Evolutionary conservation across 164 flowering plant species (phyloP), one percentile per base, ranked within the genome.

Genomic region (Stephania japonica): DNA sequence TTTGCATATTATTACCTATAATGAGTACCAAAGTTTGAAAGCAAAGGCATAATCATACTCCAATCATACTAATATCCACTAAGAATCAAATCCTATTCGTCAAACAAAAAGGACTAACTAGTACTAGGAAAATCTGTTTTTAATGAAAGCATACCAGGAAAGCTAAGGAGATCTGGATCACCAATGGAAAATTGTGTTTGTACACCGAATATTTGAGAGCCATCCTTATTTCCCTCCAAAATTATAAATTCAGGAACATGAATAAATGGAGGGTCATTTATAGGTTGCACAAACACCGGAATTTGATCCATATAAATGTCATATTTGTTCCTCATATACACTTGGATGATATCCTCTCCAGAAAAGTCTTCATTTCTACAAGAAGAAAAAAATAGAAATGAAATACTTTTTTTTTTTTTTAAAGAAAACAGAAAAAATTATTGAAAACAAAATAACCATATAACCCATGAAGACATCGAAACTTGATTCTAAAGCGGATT

Each of bases 181-280:
- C 87, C 90, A 71, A 90, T 71, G 49, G 72, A 82, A 76, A 91
- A 86, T 71, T 87, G 87, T 70, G 63, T 84, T 43, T 80, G 72
- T 63, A 49, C 76, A 71, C 85, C 79, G 64, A 83, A 91, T 42
- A 94, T 83, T 23, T 59, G 81, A 5, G 84, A 75, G 47, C 82
- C 80, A 73, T 79, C 82, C 19, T 74, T 83, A 64, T 73, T 67
- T 23, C 25, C 75, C 72, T 83, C 76, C 81, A 92, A 63, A 23
- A 90, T 75, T 59, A 94, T 81, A 59, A 80, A 84, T 65, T 86
- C 79, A 67, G 97, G 97, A 24, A 77, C 81, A 61, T 68, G 73
- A 75, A 94, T 84, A 63, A 80, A 84, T 73, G 99, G 99, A 75
- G 97, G 91, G 80, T 94, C 98, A 82, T 94, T 94, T 56, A 92